Evolutionary conservation across 164 flowering plant genomes (phyloP).

Genomic region (Chimonanthus salicifolius): DNA sequence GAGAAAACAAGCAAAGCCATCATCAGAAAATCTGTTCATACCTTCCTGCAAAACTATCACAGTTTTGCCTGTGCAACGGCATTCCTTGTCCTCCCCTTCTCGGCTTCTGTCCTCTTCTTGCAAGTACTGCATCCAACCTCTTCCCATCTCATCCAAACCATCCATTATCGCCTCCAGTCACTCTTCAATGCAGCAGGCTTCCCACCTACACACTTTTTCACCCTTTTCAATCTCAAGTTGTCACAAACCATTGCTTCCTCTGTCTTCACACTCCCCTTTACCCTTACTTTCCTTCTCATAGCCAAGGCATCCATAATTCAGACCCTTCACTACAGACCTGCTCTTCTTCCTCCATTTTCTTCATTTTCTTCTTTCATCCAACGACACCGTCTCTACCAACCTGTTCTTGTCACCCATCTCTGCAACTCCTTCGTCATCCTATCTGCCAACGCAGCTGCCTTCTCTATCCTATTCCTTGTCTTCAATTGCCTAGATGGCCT

Average conservation of each 20-base stretch:
- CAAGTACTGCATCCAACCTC: constrained; percentile 32
- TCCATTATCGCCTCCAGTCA: constrained; percentile 32
- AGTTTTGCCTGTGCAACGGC: constrained; percentile 44
- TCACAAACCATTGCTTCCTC: constrained; percentile 60
- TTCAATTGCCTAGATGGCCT: constrained; percentile 15
- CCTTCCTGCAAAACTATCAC: constrained; percentile 56
- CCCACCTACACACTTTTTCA: constrained; percentile 51
- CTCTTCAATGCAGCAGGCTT: constrained; percentile 70
- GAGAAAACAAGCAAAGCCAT: constrained; percentile 36
- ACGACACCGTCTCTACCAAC: constrained; percentile 10
- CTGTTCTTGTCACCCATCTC: constrained; percentile 31
- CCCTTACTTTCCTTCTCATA: constrained; percentile 58
- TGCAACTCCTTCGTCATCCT: constrained; percentile 27
- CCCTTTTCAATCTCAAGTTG: constrained; percentile 49
- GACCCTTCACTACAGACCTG: constrained; percentile 12
- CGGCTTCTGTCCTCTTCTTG: constrained; percentile 56
- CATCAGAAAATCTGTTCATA: constrained; percentile 60
- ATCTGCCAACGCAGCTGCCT: constrained; percentile 20
- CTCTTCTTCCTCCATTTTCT: constrained; percentile 4
- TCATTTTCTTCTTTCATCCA: constrained; percentile 14
- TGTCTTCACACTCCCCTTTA: constrained; percentile 55
- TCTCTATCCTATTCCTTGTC: constrained; percentile 24
- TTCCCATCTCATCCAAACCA: constrained; percentile 22
- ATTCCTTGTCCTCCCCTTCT: constrained; percentile 52
- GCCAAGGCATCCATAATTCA: constrained; percentile 55